Base-by-base conservation (phyloP, 2,329 filamentous ascomycete species). In the Ceratocystis alfenasii region DNA sequence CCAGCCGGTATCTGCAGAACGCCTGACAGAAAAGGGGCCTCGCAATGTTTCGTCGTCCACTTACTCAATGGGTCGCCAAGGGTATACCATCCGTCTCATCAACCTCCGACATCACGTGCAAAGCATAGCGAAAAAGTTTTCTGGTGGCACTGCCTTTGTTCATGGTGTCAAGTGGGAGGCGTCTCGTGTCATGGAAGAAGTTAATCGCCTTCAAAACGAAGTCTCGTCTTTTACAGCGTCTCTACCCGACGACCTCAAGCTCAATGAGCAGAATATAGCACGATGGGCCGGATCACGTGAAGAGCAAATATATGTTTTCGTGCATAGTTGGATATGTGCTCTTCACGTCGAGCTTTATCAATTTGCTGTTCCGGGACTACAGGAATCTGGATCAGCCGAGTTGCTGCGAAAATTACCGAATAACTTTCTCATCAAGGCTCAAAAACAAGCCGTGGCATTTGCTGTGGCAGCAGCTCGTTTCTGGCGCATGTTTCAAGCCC, bases 281-380 rank as follows among this genome's bases (percentile, higher is more conserved):
- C 70, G 69, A 55, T 75, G 74, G 64, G 71, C 75, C 30, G 69
- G 69, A 2, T 71, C 72, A 1, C 66, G 71, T 2, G 71, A 76
- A 53, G 70, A 73, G 25, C 69, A 71, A 5, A 74, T 73, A 28
- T 77, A 75, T 59, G 71, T 76, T 41, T 75, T 74, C 68, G 71
- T 78, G 30, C 75, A 77, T 68, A 74, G 73, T 1, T 72, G 73
- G 62, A 70, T 77, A 20, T 74, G 73, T 30, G 71, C 73, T 5
- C 71, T 74, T 46, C 74, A 77, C 64, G 72, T 77, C 12, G 75
- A 77, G 41, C 69, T 78, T 5, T 78, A 78, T 66, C 72, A 76
- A 10, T 75, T 76, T 66, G 72, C 74, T 15, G 69, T 77, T 5
- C 76, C 76, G 0, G 74, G 74, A 0, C 70, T 76, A 0, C 69